Percentiles rank a stretch among this genome's conserved stretches.
Evolutionary conservation across 768 basidiomycete species (phyloP).

Genomic region (Amanita rimosa): DNA sequence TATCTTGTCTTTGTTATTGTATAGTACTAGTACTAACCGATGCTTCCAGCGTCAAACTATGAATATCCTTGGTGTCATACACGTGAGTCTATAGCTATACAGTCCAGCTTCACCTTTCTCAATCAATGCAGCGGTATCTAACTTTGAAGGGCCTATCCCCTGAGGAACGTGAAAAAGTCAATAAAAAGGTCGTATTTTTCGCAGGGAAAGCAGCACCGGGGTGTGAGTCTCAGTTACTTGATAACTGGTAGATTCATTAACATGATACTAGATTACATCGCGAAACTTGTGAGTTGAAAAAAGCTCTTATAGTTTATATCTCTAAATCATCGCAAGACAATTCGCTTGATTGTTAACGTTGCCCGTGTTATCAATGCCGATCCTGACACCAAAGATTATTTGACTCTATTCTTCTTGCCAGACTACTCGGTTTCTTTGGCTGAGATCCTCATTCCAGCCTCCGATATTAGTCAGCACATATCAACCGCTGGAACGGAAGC

Average conservation of each 20-base stretch:
- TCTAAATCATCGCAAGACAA: slow-evolving; percentile 38
- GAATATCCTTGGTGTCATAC: slow-evolving; percentile 86
- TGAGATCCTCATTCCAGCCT: slow-evolving; percentile 81
- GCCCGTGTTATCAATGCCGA: slow-evolving; percentile 73
- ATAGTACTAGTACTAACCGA: background rate
- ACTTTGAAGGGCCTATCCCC: slow-evolving; percentile 69
- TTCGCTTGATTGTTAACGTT: slow-evolving; percentile 89
- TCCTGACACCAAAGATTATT: slow-evolving; percentile 77
- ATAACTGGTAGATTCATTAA: background rate
- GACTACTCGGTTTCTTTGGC: slow-evolving; percentile 87
- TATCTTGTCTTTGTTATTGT: too few relatives aligned
- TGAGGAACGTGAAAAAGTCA: slow-evolving; percentile 70
- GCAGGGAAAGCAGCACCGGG: slow-evolving; percentile 96
- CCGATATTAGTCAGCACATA: slow-evolving; percentile 93
- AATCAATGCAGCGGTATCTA: slow-evolving; percentile 55
- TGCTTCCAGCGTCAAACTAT: slow-evolving; percentile 69
- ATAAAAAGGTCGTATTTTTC: slow-evolving; percentile 89
- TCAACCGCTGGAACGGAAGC: slow-evolving; percentile 95
- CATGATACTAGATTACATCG: slow-evolving; percentile 59
- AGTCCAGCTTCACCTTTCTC: background rate
- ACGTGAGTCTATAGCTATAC: slow-evolving; percentile 35
- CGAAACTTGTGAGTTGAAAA: slow-evolving; percentile 57
- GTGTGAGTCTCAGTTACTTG: slow-evolving; percentile 34
- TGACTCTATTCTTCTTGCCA: slow-evolving; percentile 89
- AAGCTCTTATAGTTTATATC: background rate